Conservation (phyloP, 2,329 filamentous ascomycete species). For the Cylindrodendrum hubeiense region DNA sequence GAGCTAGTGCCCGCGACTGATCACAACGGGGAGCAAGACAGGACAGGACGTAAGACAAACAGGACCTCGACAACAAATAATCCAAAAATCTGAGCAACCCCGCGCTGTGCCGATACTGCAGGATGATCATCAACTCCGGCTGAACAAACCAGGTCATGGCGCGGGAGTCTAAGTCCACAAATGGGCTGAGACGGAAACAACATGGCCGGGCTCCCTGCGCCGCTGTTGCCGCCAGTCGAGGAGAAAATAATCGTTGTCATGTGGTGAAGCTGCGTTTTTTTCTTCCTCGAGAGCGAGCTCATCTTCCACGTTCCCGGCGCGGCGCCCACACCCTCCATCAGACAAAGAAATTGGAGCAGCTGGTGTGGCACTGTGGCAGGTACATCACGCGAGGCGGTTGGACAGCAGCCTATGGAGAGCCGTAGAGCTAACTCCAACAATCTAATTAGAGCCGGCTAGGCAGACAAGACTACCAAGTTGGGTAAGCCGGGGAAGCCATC, state of each 20-base stretch:
- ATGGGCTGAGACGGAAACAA: conserved; percentile 20
- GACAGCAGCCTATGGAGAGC: conserved; percentile 24
- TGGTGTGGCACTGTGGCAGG: conserved; percentile 22
- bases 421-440: conserved; percentile 14
- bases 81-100: background rate
- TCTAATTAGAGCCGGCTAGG: background rate
- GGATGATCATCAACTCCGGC: conserved; percentile 10
- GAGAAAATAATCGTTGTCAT: conserved; percentile 16
- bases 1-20: background rate
- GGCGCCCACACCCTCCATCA: conserved; percentile 17
- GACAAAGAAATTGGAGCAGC: conserved; percentile 22
- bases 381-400: conserved; percentile 21
- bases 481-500: conserved; percentile 18
- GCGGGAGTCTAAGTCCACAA: conserved; percentile 26
- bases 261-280: conserved; percentile 6
- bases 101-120: background rate
- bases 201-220: conserved; percentile 14
- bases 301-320: conserved; percentile 30
- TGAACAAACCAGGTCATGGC: conserved; percentile 2
- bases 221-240: conserved; percentile 5
- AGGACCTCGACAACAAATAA: background rate
- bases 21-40: background rate
- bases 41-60: background rate
- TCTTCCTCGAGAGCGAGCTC: conserved; percentile 15
- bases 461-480: conserved; percentile 17